These are phyloP conservation scores for Alternaria sp. DNA, from an alignment of 2,329 filamentous ascomycete genomes.

Conservation along the genomic window DNA sequence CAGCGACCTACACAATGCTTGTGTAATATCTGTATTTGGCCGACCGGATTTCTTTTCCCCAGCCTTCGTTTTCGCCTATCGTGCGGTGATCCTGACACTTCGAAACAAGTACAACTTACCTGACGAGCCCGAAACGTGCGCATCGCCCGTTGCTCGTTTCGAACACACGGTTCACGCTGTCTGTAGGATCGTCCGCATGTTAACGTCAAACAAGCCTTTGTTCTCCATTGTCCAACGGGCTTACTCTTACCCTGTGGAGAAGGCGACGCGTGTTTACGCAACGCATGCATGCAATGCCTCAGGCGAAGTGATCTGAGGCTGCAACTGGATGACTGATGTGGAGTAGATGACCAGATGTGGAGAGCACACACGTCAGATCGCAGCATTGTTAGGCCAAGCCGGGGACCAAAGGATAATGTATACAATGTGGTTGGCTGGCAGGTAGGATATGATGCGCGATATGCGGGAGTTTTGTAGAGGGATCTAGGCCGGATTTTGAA, in stretches of 20 bases:
- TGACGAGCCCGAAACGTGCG: conserved; percentile 1
- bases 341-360: not conserved
- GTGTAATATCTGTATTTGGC: not conserved
- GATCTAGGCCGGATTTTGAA: not conserved
- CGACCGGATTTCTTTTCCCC: not conserved
- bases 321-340: conserved; percentile 3
- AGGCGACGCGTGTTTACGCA: conserved; percentile 4
- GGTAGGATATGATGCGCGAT: not conserved
- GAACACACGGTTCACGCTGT: conserved; percentile 1
- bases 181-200: not conserved
- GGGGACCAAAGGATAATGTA: not conserved
- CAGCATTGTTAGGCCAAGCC: conserved; percentile 2
- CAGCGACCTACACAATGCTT: not conserved
- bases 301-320: not conserved
- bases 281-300: conserved; percentile 2
- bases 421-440: conserved; percentile 4
- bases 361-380: conserved; percentile 12
- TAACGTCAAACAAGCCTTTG: conserved; percentile 1
- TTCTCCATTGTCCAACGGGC: not conserved
- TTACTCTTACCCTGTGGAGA: conserved; percentile 1
- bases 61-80: not conserved
- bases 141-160: not conserved
- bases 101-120: not conserved
- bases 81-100: conserved; percentile 1
- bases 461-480: conserved; percentile 1